phyloP scores from a whole-genome alignment of 192 early-diverging fungal genomes.

The Backusella tuberculispora region DNA sequence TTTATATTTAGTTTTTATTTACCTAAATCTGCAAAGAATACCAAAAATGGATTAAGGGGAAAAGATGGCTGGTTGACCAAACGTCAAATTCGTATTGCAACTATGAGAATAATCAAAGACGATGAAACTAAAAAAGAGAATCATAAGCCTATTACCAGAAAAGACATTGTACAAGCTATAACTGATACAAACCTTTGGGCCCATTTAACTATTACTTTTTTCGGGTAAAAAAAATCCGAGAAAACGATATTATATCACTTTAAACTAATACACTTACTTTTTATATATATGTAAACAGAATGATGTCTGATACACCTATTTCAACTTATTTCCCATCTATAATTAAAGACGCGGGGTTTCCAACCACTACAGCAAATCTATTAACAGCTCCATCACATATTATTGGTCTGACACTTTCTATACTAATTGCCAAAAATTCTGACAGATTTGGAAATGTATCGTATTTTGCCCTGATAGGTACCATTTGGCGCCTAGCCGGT shows the following conservation, averaged over 20 bases:
- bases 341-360: slow-evolving; percentile 23
- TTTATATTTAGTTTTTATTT: slow-evolving; percentile 46
- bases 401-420: slow-evolving; percentile 12
- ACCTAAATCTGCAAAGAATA: slow-evolving; percentile 46
- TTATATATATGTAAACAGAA: background rate
- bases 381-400: slow-evolving; percentile 26
- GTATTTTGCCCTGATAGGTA: slow-evolving; percentile 19
- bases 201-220: slow-evolving; percentile 25
- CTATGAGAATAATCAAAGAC: slow-evolving; percentile 60
- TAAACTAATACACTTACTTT: background rate
- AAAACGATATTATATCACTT: background rate
- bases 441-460: slow-evolving; percentile 24
- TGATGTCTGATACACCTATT: slow-evolving; percentile 25
- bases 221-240: slow-evolving; percentile 5
- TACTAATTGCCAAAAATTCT: slow-evolving; percentile 19
- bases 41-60: slow-evolving; percentile 35
- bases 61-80: slow-evolving; percentile 49
- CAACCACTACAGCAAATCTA: slow-evolving; percentile 23
- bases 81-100: slow-evolving; percentile 52
- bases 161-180: slow-evolving; percentile 9
- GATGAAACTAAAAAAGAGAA: slow-evolving; percentile 53
- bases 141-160: slow-evolving; percentile 21
- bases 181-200: slow-evolving; percentile 28
- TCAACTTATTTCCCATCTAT: slow-evolving; percentile 25
- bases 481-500: slow-evolving; percentile 27